Evolutionary conservation across 331 rosid genomes (phyloP), one percentile per base, ranked within the genome.

Genomic region (Malus hybrid): DNA sequence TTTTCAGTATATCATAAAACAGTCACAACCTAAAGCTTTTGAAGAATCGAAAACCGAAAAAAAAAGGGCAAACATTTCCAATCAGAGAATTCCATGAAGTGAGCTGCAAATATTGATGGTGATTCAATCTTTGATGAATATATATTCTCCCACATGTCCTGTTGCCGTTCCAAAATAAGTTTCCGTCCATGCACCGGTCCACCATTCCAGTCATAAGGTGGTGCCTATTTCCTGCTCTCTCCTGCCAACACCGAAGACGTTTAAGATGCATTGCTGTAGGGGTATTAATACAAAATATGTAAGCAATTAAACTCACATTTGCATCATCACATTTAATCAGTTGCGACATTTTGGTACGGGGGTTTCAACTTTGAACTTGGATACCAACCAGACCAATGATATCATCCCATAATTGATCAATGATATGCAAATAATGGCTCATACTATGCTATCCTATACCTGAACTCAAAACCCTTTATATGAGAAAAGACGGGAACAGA

Each of bases 71-170:
- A 48, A 78, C 50, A 81, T 50, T 67, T 79, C 57, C 76, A 75
- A 82, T 71, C 67, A 73, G 78, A 79, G 56, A 69, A 70, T 61
- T 82, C 81, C 44, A 48, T 22, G 27, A 52, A 16, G 20, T 52
- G 57, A 67, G 59, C 60, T 33, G 67, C 75, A 69, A 59, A 39
- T 22, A 24, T 24, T 72, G 12, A 59, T 57, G 14, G 50, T 20
- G 42, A 72, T 72, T 72, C 57, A 24, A 60, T 60, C 68, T 59
- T 3, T 15, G 33, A n/a, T 1, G 33, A 34, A 28, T 28, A 6
- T 12, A 22, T 14, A 36, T 15, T 60, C 13, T 27, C 18, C 56
- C 68, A 39, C 56, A 15, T 29, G 34, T 60, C 76, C 42, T 22
- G 28, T 39, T 36, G 29, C 2, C 7, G 3, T 22, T 60, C 29